Base-by-base conservation (phyloP, 805 yeast genomes). In the Ogataea neopini region DNA sequence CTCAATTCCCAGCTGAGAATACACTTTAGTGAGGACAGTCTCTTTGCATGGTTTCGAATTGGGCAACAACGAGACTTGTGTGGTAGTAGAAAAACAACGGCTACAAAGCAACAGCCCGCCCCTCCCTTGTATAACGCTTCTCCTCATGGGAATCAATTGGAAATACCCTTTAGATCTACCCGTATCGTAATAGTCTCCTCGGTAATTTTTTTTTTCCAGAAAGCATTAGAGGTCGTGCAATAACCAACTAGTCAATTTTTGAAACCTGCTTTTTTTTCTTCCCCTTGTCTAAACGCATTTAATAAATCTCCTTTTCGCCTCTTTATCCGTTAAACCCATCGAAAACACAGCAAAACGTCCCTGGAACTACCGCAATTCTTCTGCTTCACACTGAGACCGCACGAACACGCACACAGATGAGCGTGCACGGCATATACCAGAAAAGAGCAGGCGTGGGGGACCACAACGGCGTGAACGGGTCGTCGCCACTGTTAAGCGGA, bases 401-500 rank as follows among this genome's bases (percentile, higher is more conserved):
- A 11, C 14, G 18, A 15, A 11, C 25, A 28, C 42, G 19, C 39
- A 34, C 38, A 33, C 30, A 20, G 11, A 43, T 48, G 48, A 48
- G 41, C 30, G 36, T 28, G 29, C 45, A 43, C 18, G 43, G 47
- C 19, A 17, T 40, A 5, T 36, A 29, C 35, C 45, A 43, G 28
- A 49, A 45, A 38, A 43, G 50, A 34, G 41, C 35, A 9, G 40
- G 41, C 14, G 19, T 34, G 22, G 37, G 37, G 14, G 20, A 18
- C 13, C 20, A 34, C 9, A 17, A 17, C 39, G 25, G 40, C 43
- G 22, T 19, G 29, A 39, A 30, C 43, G 37, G 44, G 10, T 15
- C 29, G 14, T 32, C 49, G 34, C 40, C 44, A 15, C 20, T 40
- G 28, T 7, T 40, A 20, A 43, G 44, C 36, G 36, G 33, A 15